phyloP scores from a whole-genome alignment of 192 early-diverging fungal species.

The Ambispora gerdemannii region DNA sequence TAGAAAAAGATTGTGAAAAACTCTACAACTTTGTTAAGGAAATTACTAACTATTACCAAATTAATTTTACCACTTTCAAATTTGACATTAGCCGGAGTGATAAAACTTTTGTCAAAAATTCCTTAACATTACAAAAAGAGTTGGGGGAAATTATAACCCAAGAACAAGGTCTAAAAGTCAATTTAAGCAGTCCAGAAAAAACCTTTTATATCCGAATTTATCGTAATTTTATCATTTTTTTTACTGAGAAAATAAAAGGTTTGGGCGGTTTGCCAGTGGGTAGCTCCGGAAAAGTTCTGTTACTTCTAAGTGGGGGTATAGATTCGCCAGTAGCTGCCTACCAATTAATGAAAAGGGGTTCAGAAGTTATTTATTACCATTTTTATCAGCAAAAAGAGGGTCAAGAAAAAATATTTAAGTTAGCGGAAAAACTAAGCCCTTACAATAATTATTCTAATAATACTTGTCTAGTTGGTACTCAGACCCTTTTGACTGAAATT shows the following conservation, averaged over 20 bases:
- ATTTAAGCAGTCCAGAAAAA: constrained; percentile 20
- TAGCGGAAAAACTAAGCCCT: constrained; percentile 13
- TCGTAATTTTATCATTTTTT: constrained; percentile 16
- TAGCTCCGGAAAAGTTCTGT: constrained; percentile 10
- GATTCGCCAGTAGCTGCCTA: constrained; percentile 16
- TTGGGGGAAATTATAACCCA: constrained; percentile 8
- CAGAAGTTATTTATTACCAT: constrained; percentile 13
- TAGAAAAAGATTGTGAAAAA: constrained; percentile 20
- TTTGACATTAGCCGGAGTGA: constrained; percentile 21
- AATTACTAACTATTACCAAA: constrained; percentile 18
- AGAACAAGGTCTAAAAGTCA: constrained; percentile 12
- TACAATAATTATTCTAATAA: constrained; percentile 23
- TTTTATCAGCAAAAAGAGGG: constrained; percentile 20
- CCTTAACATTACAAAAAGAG: constrained; percentile 20
- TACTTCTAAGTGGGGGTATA: constrained; percentile 14
- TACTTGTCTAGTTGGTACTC: background rate
- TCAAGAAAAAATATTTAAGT: constrained; percentile 18
- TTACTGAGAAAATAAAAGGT: constrained; percentile 18
- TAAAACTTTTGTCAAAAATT: constrained; percentile 18
- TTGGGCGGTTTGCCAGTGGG: constrained; percentile 9
- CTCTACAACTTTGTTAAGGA: constrained; percentile 10
- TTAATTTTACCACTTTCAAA: constrained; percentile 18
- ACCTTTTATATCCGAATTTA: constrained; percentile 20
- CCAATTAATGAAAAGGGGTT: constrained; percentile 20
- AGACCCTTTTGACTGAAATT: constrained; percentile 15